These are phyloP conservation scores for Phytophthora constricta DNA, from an alignment of 352 stramenopile genomes.

Conservation along the genomic window DNA sequence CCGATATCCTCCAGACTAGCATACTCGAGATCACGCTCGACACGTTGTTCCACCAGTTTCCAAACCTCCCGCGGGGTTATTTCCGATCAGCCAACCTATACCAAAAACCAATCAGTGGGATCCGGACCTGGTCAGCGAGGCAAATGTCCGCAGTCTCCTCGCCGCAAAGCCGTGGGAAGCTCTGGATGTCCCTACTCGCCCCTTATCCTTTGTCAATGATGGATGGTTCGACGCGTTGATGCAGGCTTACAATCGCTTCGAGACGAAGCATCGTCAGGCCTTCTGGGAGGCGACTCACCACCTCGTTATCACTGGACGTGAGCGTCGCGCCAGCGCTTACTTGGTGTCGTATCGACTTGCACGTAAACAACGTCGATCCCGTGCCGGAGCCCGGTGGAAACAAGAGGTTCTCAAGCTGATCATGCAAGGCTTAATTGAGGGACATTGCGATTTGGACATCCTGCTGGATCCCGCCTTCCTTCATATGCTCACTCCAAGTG, in stretches of 20 bases:
- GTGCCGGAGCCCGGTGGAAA: background rate
- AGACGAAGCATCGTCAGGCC: background rate
- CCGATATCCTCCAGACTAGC: background rate
- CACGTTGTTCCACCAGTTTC: background rate
- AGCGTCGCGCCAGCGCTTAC: background rate
- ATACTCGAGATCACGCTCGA: background rate
- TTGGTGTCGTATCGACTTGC: background rate
- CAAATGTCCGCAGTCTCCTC: background rate
- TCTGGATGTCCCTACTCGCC: background rate
- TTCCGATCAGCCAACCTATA: background rate
- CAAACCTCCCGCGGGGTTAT: background rate
- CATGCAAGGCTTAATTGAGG: background rate
- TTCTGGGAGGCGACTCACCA: background rate
- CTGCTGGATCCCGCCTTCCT: background rate
- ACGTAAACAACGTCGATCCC: background rate
- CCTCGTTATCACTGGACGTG: background rate
- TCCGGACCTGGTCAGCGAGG: background rate
- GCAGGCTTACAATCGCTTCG: background rate
- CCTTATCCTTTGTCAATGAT: background rate
- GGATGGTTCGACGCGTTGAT: background rate
- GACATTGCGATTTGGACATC: background rate
- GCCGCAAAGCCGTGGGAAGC: background rate
- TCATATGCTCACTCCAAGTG: background rate
- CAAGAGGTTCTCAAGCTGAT: background rate
- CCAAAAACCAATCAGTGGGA: background rate